A percentile compares a stretch with the other conserved stretches of the same genome.
Evolutionary conservation across 2,329 filamentous ascomycete genomes (phyloP).

Genomic region (Fusarium protoensiforme): DNA sequence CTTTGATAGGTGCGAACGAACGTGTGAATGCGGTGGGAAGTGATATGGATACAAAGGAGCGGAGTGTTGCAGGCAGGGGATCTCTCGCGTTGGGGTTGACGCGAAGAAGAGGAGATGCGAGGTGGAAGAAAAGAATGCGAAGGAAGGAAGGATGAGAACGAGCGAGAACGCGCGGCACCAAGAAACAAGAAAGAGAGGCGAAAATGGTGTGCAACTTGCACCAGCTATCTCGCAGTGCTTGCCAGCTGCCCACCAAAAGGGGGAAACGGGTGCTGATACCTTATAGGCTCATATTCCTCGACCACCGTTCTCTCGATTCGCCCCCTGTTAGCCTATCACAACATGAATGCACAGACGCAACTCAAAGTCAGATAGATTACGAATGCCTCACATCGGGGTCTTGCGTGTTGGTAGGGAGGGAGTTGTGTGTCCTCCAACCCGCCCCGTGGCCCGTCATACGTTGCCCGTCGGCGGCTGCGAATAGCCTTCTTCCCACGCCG

Average conservation of each 20-base stretch:
- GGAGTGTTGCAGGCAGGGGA: not conserved
- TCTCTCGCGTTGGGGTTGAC: slow-evolving; percentile 12
- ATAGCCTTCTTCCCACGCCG: slow-evolving; percentile 7
- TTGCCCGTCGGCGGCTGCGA: slow-evolving; percentile 1
- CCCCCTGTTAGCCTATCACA: slow-evolving; percentile 30
- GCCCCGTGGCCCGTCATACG: slow-evolving; percentile 8
- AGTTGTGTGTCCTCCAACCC: slow-evolving; percentile 1
- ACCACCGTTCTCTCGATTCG: not conserved
- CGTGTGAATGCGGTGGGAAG: not conserved
- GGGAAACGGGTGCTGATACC: slow-evolving; percentile 13
- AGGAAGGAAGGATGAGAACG: slow-evolving; percentile 4
- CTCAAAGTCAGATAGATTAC: slow-evolving; percentile 23
- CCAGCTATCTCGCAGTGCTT: slow-evolving; percentile 34
- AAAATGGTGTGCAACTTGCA: slow-evolving; percentile 29
- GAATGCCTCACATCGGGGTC: slow-evolving; percentile 1
- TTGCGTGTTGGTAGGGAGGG: not conserved
- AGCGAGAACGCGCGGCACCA: slow-evolving; percentile 14
- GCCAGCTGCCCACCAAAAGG: slow-evolving; percentile 24
- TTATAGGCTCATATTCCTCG: slow-evolving; percentile 17
- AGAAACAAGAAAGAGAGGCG: slow-evolving; percentile 19
- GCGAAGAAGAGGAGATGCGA: slow-evolving; percentile 3
- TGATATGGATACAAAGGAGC: slow-evolving; percentile 22
- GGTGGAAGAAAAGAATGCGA: not conserved
- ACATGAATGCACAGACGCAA: slow-evolving; percentile 28
- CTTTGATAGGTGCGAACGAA: slow-evolving; percentile 7